A percentile compares a stretch with the other conserved stretches of the same genome.
Evolutionary conservation across 116 monocot genomes (phyloP).

Genomic region (Dioscorea cayenensis): DNA sequence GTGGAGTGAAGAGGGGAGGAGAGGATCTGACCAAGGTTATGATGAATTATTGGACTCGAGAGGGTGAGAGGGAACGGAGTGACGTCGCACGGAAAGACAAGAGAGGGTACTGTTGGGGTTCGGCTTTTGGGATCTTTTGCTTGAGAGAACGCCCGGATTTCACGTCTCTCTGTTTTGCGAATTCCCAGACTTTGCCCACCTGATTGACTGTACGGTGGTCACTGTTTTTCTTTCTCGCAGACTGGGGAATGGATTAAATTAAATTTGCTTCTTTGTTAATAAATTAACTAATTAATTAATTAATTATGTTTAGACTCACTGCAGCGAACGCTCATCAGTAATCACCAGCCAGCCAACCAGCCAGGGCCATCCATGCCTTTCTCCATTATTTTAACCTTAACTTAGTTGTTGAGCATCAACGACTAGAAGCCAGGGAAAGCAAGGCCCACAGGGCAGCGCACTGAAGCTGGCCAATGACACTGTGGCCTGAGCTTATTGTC

Average conservation of each 20-base stretch:
- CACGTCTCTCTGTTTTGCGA: slow-evolving; percentile 7
- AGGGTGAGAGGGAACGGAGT: neutral
- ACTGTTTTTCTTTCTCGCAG: neutral
- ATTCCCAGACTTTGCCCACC: neutral
- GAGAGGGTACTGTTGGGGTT: neutral
- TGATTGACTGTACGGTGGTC: neutral
- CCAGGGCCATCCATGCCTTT: neutral
- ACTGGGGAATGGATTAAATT: neutral
- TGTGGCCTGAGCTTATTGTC: no score
- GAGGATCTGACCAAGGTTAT: neutral
- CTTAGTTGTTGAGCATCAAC: no score
- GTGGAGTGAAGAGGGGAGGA: neutral
- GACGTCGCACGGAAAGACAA: neutral
- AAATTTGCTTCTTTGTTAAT: neutral
- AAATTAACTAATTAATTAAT: no score
- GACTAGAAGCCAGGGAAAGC: no score
- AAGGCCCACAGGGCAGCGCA: no score
- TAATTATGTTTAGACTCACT: no score
- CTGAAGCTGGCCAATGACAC: no score
- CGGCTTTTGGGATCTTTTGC: slow-evolving; percentile 22
- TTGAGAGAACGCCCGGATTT: slow-evolving; percentile 32
- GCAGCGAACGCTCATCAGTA: no score
- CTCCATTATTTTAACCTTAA: neutral
- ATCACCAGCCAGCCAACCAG: no score
- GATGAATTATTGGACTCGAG: neutral